Evolutionary conservation across 148 eudicot species (phyloP), one percentile per base, ranked within the genome.

Genomic region (Heliamphora exappendiculata): DNA sequence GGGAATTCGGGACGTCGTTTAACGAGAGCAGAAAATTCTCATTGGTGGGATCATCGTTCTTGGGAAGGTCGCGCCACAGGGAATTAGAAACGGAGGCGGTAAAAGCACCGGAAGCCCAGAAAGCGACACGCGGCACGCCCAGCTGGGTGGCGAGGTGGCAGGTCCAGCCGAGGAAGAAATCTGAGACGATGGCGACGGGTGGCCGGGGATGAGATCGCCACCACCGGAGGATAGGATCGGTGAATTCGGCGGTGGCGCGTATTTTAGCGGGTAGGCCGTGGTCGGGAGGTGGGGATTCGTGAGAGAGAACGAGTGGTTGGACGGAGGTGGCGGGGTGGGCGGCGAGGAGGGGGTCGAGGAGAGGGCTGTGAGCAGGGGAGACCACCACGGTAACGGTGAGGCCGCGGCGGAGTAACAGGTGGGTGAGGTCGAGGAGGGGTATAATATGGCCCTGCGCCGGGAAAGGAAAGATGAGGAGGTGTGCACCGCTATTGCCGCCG

Each of bases 381-480:
- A 90, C 88, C 65, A 92, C 34, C 20, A 90, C 76, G 82, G 93
- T 88, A 14, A 85, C 67, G 70, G 75, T 81, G 24, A 89, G 66
- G 14, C 91, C 89, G 24, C 75, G 71, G 65, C 77, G 75, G 45
- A 85, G 73, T 70, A 92, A 79, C 59, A 81, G 84, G 79, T 79
- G 88, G 42, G 90, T 78, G 1, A 90, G 78, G 78, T 92, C 94
- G 12, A 90, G 88, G 67, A 89, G 78, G 5, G 89, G 78, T 0
- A 90, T 85, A 76, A 89, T 85, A 77, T 92, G 94, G 41, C 97
- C 93, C 76, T 83, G 89, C 0, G 93, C 89, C 7, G 97, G 92
- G 78, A 47, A 88, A 24, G 97, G 97, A 57, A 87, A 76, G n/a
- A 87, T 77, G 0, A 92, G 74, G 24, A 90, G 63, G 77, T 92